These are phyloP conservation scores for Kluyveromyces dobzhanskii DNA, from an alignment of 805 yeast species.

Conservation along the genomic window DNA sequence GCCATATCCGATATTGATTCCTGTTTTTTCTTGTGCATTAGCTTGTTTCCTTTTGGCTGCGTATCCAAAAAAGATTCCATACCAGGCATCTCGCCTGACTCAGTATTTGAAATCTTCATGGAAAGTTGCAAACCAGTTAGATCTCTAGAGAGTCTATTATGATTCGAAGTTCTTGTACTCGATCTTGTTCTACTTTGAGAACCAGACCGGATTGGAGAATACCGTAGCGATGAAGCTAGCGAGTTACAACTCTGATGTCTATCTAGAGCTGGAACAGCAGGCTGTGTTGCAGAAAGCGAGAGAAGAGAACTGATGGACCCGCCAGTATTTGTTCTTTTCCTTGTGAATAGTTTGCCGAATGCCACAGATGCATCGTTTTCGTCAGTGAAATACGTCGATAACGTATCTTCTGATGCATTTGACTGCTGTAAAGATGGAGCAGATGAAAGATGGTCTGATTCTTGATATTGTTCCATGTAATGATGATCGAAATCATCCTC, in stretches of 20 bases:
- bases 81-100: conserved; percentile 7
- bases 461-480: conserved; percentile 8
- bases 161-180: conserved; percentile 19
- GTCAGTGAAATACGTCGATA: conserved; percentile 9
- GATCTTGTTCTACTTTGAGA: conserved; percentile 28
- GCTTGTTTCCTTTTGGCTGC: conserved; percentile 9
- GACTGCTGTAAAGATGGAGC: conserved; percentile 2
- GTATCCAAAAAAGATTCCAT: conserved; percentile 19
- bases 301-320: conserved; percentile 24
- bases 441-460: conserved; percentile 2
- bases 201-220: conserved; percentile 23
- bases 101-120: conserved; percentile 1
- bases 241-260: conserved; percentile 17
- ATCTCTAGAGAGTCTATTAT: conserved; percentile 24
- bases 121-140: conserved; percentile 15
- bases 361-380: conserved; percentile 32
- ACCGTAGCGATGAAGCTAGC: conserved; percentile 20
- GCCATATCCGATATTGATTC: conserved; percentile 25
- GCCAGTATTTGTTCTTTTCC: conserved; percentile 25
- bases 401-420: conserved; percentile 2
- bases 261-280: conserved; percentile 10
- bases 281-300: conserved; percentile 13
- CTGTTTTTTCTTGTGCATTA: conserved; percentile 23
- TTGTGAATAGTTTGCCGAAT: conserved; percentile 28
- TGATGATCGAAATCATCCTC: conserved; percentile 7